Percentiles rank a stretch among this genome's conserved stretches.
phyloP scores from a whole-genome alignment of 176 grass and related monocot species.

The Oropetium thomaeum region DNA sequence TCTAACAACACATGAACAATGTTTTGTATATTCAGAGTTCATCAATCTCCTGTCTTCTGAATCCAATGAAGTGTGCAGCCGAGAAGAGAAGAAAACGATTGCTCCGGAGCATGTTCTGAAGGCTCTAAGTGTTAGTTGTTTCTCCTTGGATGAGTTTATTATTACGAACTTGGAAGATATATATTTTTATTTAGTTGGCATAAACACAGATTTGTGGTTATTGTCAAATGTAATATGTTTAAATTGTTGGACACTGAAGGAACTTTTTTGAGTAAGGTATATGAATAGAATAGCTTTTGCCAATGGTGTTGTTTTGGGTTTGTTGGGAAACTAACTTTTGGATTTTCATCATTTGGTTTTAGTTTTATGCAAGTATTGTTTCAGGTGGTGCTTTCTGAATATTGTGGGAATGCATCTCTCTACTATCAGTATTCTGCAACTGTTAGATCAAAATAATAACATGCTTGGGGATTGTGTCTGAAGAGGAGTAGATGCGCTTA shows the following conservation, averaged over 20 bases:
- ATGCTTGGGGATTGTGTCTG: background rate
- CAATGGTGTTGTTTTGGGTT: background rate
- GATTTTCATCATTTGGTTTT: conserved; percentile 1
- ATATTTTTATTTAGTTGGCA: background rate
- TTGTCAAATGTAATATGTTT: background rate
- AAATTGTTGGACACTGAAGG: background rate
- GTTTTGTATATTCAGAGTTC: conserved; percentile 67
- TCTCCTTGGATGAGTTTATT: background rate
- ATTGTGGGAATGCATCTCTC: background rate
- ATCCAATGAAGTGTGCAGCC: conserved; percentile 93
- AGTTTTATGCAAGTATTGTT: background rate
- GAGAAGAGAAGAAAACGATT: conserved; percentile 95
- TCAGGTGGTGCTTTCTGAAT: background rate
- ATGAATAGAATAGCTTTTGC: background rate
- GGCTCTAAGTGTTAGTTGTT: conserved; percentile 65
- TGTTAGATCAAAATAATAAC: conserved; percentile 8
- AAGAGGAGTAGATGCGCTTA: conserved; percentile 1
- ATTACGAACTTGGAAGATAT: background rate
- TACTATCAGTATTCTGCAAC: background rate
- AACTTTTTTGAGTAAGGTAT: background rate
- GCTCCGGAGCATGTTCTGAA: conserved; percentile 99
- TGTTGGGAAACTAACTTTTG: background rate
- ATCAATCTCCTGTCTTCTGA: conserved; percentile 98
- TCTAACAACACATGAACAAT: background rate
- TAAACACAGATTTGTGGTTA: background rate